These are phyloP conservation scores for Coffea canephora DNA, from an alignment of 257 asterid species.

Conservation along the genomic window DNA sequence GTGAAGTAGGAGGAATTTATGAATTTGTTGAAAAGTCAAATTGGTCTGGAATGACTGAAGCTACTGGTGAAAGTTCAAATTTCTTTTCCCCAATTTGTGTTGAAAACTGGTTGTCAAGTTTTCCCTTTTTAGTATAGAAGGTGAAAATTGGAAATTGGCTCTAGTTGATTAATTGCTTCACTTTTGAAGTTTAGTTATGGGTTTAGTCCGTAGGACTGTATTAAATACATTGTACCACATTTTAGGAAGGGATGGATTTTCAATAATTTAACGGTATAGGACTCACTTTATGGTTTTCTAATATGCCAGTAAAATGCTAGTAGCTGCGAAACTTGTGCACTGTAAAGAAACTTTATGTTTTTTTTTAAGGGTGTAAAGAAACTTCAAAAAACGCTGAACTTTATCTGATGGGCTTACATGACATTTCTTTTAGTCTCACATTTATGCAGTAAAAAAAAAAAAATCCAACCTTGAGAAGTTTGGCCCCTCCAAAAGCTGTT, in stretches of 20 bases:
- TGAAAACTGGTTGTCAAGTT: not conserved
- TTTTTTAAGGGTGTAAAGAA: not conserved
- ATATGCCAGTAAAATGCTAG: not conserved
- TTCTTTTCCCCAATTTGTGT: not conserved
- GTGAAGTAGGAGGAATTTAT: not conserved
- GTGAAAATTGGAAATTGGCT: not conserved
- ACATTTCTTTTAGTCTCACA: too few species aligned
- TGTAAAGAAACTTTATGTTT: too few species aligned
- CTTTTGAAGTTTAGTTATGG: too few species aligned
- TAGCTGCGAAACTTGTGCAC: not conserved
- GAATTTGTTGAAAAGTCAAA: not conserved
- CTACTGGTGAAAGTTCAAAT: not conserved
- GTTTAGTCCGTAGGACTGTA: too few species aligned
- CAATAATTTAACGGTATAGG: not conserved
- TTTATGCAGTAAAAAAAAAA: too few species aligned
- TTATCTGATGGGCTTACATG: not conserved
- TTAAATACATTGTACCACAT: not conserved
- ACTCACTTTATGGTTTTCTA: not conserved
- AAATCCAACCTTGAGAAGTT: not conserved
- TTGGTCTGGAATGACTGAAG: not conserved
- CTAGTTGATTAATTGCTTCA: too few species aligned
- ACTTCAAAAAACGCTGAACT: not conserved
- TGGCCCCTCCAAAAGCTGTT: not conserved
- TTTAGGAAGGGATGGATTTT: not conserved
- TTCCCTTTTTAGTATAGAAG: not conserved